phyloP scores from a whole-genome alignment of 192 early-diverging fungal species.

The Mortierella claussenii region DNA sequence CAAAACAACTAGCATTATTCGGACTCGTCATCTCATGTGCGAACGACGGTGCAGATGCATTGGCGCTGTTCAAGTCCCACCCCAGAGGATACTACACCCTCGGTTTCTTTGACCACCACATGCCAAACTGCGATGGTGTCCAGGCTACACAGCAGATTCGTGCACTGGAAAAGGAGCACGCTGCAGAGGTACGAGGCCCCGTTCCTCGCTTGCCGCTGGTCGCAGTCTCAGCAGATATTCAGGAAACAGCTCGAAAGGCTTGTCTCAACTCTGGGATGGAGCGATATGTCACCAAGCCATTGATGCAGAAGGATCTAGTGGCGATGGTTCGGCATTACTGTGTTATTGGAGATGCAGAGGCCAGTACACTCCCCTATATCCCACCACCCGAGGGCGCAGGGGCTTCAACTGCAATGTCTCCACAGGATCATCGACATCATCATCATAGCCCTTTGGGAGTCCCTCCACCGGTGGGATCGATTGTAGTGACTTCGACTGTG shows the following conservation, averaged over 20 bases:
- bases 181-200: constrained; percentile 38
- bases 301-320: constrained; percentile 61
- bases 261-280: constrained; percentile 64
- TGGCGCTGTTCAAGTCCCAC: constrained; percentile 50
- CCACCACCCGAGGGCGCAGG: constrained; percentile 28
- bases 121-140: constrained; percentile 63
- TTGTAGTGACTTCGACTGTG: constrained; percentile 27
- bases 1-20: constrained; percentile 57
- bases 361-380: constrained; percentile 29
- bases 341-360: constrained; percentile 43
- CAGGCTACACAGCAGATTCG: constrained; percentile 62
- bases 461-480: background rate
- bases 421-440: too few species aligned
- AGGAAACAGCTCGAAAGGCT: constrained; percentile 53
- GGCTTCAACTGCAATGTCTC: background rate
- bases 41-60: constrained; percentile 61
- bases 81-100: constrained; percentile 56
- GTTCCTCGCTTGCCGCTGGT: constrained; percentile 52
- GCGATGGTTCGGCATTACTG: constrained; percentile 54
- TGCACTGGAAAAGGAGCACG: constrained; percentile 49
- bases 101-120: constrained; percentile 66
- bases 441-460: background rate
- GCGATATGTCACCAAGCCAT: constrained; percentile 61
- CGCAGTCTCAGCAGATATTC: constrained; percentile 61
- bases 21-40: constrained; percentile 60